Percentiles rank a stretch among this genome's conserved stretches.
These are phyloP conservation scores for Paraleonurus japonicus DNA, from an alignment of 257 asterid species.

Conservation along the genomic window DNA sequence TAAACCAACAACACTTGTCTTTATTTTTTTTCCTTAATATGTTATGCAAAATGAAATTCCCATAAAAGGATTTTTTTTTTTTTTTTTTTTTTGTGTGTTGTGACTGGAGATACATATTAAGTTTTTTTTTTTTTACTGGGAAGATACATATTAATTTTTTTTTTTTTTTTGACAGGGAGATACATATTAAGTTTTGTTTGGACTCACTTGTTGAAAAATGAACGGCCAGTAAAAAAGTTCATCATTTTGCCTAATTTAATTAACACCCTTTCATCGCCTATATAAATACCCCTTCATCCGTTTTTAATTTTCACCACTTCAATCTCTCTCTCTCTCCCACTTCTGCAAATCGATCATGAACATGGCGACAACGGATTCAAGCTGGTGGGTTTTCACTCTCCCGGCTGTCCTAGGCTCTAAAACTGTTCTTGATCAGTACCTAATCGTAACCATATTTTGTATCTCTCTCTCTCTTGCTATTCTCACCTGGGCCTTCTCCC, in stretches of 20 bases:
- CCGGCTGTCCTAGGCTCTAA: constrained; percentile 52
- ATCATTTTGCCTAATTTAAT: neutral
- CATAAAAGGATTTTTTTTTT: too few relatives aligned
- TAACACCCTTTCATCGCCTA: neutral
- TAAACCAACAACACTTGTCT: too few relatives aligned
- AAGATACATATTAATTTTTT: too few relatives aligned
- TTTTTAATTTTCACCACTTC: neutral
- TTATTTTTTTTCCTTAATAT: too few relatives aligned
- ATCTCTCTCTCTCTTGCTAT: constrained; percentile 25
- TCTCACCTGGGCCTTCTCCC: constrained; percentile 43
- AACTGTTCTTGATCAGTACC: constrained; percentile 38
- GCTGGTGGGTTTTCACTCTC: constrained; percentile 55
- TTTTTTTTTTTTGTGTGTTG: too few relatives aligned
- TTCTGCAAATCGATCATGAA: constrained; percentile 14
- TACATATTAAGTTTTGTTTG: too few relatives aligned
- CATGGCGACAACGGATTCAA: constrained; percentile 37
- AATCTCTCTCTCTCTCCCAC: neutral
- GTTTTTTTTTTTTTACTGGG: too few relatives aligned
- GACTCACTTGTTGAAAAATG: neutral
- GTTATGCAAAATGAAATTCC: too few relatives aligned
- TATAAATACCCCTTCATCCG: neutral
- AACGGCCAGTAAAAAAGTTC: neutral
- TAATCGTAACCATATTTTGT: constrained; percentile 21
- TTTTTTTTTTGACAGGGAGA: too few relatives aligned
- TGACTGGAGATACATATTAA: too few relatives aligned